phyloP scores from a whole-genome alignment of 2,329 filamentous ascomycete species.

The Monosporascus ibericus region DNA sequence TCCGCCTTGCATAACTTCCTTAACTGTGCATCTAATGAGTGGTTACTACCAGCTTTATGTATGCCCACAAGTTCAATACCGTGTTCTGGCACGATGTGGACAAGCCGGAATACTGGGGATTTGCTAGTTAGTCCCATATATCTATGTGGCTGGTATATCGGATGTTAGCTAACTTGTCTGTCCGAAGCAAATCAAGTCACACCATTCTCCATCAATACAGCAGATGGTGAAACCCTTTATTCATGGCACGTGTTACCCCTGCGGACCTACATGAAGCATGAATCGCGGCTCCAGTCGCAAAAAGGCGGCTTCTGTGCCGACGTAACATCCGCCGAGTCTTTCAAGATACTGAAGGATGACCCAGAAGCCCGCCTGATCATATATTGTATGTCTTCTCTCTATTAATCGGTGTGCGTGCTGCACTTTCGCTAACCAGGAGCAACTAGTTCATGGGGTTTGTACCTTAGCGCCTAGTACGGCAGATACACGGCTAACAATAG shows the following conservation, averaged over 20 bases:
- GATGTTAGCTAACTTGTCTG: constrained; percentile 2
- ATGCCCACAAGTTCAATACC: constrained; percentile 74
- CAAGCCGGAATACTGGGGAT: constrained; percentile 76
- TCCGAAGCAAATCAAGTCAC: constrained; percentile 75
- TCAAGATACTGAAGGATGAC: constrained; percentile 56
- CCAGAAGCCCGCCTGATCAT: constrained; percentile 58
- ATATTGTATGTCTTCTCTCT: constrained; percentile 44
- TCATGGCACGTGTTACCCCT: constrained; percentile 88
- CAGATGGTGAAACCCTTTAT: constrained; percentile 72
- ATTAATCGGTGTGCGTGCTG: background rate
- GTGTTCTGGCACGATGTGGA: constrained; percentile 67
- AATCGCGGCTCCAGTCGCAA: constrained; percentile 52
- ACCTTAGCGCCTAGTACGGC: constrained; percentile 2
- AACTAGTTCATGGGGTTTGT: constrained; percentile 57
- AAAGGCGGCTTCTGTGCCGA: constrained; percentile 43
- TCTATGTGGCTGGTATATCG: constrained; percentile 7
- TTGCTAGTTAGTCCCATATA: constrained; percentile 58
- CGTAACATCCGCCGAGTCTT: constrained; percentile 51
- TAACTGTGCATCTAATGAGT: background rate
- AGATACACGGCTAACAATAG: constrained; percentile 30
- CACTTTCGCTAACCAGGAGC: constrained; percentile 8
- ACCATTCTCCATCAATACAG: constrained; percentile 70
- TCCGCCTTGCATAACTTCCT: background rate
- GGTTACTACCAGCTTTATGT: constrained; percentile 59
- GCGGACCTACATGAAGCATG: constrained; percentile 67